A percentile compares a stretch with the other conserved stretches of the same genome.
phyloP scores from a whole-genome alignment of 1,284 basidiomycete species.

The Wolfiporia cocos region DNA sequence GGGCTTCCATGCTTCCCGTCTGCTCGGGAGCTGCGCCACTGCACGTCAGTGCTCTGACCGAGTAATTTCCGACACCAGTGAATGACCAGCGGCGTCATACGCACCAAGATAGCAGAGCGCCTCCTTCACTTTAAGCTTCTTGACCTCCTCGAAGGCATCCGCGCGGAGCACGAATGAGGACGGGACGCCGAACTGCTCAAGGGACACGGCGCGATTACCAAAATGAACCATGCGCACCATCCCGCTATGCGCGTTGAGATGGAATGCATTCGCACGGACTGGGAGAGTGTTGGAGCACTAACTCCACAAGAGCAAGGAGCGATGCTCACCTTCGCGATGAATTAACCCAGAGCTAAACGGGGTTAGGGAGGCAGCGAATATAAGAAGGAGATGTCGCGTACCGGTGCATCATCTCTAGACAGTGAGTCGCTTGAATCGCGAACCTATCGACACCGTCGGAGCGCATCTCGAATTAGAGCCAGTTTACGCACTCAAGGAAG shows the following conservation, averaged over 20 bases:
- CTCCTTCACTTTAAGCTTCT: slow-evolving; percentile 66
- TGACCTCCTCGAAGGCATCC: slow-evolving; percentile 47
- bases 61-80: neutral
- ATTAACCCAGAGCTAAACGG: slow-evolving; percentile 40
- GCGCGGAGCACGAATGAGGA: slow-evolving; percentile 56
- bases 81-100: slow-evolving; percentile 2
- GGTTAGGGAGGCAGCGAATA: slow-evolving; percentile 7
- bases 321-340: slow-evolving; percentile 59
- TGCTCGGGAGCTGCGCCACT: slow-evolving; percentile 51
- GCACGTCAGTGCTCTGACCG: neutral
- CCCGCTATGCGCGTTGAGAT: slow-evolving; percentile 61
- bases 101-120: slow-evolving; percentile 55
- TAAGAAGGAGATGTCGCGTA: slow-evolving; percentile 20
- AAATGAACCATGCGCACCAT: slow-evolving; percentile 66
- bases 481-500: slow-evolving; percentile 64
- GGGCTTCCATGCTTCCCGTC: slow-evolving; percentile 63
- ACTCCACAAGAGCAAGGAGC: too few species aligned
- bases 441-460: too few species aligned
- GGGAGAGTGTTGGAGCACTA: too few species aligned
- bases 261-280: slow-evolving; percentile 72
- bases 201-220: slow-evolving; percentile 67
- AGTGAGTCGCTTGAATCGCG: slow-evolving; percentile 66
- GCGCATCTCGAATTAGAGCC: too few species aligned
- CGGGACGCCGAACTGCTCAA: slow-evolving; percentile 65
- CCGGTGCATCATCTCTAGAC: slow-evolving; percentile 61